Conservation (phyloP, 2,329 filamentous ascomycete species). For the Venturia effusa region DNA sequence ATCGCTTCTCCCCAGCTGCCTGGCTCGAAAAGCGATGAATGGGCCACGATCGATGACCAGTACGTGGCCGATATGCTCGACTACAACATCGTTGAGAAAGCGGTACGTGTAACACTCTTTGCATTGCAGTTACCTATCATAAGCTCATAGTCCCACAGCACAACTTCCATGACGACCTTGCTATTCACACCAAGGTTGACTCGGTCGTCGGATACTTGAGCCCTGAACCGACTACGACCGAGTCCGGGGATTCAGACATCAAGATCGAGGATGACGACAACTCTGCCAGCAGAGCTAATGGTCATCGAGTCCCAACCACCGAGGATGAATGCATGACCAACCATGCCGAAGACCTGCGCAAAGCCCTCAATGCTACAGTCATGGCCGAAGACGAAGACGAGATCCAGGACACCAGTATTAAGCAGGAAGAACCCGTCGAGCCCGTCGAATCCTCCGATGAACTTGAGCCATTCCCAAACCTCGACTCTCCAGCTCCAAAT, state of each 20-base stretch:
- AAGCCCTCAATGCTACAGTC: background rate
- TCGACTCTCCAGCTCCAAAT: background rate
- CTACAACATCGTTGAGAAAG: background rate
- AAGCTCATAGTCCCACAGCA: background rate
- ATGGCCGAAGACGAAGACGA: background rate
- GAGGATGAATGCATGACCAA: background rate
- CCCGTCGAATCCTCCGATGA: background rate
- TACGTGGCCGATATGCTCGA: background rate
- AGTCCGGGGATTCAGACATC: background rate
- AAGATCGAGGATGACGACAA: background rate
- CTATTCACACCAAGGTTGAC: background rate
- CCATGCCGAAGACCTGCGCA: background rate
- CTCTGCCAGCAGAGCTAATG: background rate
- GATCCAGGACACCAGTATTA: background rate
- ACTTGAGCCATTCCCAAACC: background rate
- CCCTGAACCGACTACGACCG: background rate
- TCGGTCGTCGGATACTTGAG: background rate
- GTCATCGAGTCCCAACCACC: background rate
- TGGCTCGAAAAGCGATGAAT: background rate
- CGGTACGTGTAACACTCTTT: background rate
- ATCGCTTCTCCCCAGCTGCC: background rate
- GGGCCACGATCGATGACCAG: background rate
- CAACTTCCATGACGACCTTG: background rate
- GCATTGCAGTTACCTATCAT: too few relatives aligned
- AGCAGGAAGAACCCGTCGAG: background rate